phyloP scores from a whole-genome alignment of 2,329 filamentous ascomycete genomes.

The Arthrobotrys entomopaga region DNA sequence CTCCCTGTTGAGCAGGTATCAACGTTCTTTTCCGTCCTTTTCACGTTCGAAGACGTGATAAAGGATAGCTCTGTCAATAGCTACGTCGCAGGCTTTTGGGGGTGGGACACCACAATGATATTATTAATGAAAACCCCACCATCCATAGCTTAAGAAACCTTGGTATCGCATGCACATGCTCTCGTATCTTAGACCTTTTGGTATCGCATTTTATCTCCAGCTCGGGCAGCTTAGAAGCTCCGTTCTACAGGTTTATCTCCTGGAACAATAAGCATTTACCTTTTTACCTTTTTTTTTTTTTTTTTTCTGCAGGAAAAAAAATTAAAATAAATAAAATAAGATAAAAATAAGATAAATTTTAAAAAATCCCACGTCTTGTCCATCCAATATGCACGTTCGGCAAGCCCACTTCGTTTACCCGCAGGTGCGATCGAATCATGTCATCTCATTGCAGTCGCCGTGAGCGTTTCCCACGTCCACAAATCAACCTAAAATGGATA shows the following conservation, averaged over 20 bases:
- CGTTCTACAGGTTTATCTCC: neutral
- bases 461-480: neutral
- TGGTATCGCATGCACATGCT: neutral
- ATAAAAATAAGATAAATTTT: too few species aligned
- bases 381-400: conserved; percentile 22
- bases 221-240: neutral
- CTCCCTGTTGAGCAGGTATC: conserved; percentile 10
- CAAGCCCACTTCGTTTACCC: conserved; percentile 30
- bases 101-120: neutral
- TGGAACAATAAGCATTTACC: neutral
- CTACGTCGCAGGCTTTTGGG: too few species aligned
- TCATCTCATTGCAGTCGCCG: conserved; percentile 8
- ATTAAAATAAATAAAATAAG: too few species aligned
- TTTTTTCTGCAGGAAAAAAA: neutral
- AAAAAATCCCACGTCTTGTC: conserved; percentile 21
- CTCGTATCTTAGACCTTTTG: neutral
- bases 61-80: neutral
- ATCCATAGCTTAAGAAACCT: neutral
- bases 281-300: neutral
- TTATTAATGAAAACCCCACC: conserved; percentile 23
- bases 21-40: neutral
- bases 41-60: neutral
- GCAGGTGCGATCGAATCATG: conserved; percentile 28
- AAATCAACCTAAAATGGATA: neutral
- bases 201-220: conserved; percentile 22